Evolutionary conservation across 2,329 filamentous ascomycete genomes (phyloP).

Genomic region (Fusarium miscanthi): DNA sequence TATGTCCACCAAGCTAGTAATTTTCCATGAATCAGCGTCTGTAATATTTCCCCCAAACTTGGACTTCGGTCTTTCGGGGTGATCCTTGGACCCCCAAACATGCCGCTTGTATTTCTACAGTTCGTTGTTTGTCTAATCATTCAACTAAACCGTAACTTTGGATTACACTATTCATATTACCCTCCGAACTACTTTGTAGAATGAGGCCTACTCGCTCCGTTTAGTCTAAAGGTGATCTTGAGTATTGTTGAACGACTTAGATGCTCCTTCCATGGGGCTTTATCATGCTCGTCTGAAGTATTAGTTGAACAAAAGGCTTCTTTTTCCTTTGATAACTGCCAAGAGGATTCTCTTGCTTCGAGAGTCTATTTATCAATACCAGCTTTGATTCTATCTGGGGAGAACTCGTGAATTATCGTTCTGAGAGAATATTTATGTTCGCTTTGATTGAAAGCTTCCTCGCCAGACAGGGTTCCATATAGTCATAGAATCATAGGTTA

Average conservation of each 20-base stretch:
- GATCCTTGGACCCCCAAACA: not conserved
- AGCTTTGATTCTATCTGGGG: too few species aligned
- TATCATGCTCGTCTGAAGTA: too few species aligned
- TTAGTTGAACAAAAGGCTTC: too few species aligned
- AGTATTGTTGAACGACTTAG: not conserved
- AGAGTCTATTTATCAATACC: too few species aligned
- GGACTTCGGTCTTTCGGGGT: not conserved
- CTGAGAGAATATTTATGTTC: too few species aligned
- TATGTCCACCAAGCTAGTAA: not conserved
- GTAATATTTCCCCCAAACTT: not conserved
- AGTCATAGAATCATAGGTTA: too few species aligned
- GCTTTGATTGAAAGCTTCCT: too few species aligned
- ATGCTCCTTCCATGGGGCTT: not conserved
- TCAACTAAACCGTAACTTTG: not conserved
- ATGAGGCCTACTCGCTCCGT: not conserved
- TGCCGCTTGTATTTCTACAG: not conserved
- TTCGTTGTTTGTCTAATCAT: not conserved
- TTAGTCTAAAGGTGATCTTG: not conserved
- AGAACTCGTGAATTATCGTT: too few species aligned
- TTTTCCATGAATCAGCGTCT: conserved; percentile 18
- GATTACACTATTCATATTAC: not conserved
- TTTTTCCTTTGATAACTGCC: too few species aligned
- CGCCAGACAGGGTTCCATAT: too few species aligned
- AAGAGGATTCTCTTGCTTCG: too few species aligned
- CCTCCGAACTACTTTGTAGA: not conserved